phyloP scores from a whole-genome alignment of 2,329 filamentous ascomycete genomes.

The Aureobasidium lini region DNA sequence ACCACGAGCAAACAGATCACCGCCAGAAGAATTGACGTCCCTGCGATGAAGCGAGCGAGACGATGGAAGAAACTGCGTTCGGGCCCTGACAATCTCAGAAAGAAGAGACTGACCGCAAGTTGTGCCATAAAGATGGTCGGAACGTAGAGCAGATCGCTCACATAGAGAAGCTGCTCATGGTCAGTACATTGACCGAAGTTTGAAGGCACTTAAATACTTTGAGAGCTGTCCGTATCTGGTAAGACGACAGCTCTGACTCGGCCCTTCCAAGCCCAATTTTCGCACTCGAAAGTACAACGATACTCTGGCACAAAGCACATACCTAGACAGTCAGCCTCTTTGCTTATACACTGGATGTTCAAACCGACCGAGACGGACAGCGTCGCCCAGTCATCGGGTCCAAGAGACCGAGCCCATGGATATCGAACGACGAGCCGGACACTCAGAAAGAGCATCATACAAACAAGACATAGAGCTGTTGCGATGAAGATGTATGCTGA shows the following conservation, averaged over 20 bases:
- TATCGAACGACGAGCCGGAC: background rate
- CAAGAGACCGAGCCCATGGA: constrained; percentile 1
- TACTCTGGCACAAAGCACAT: constrained; percentile 1
- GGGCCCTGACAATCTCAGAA: background rate
- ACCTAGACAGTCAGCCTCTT: background rate
- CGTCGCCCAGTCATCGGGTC: constrained; percentile 1
- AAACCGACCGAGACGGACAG: background rate
- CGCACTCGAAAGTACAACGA: background rate
- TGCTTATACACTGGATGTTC: background rate
- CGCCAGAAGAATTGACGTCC: background rate
- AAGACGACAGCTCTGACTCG: background rate
- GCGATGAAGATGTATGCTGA: constrained; percentile 2
- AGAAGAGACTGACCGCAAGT: constrained; percentile 4
- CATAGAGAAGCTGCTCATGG: background rate
- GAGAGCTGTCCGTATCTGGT: background rate
- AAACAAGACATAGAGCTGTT: background rate
- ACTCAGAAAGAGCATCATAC: background rate
- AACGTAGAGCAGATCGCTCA: background rate
- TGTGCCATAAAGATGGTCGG: background rate
- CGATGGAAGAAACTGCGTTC: constrained; percentile 3
- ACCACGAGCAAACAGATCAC: background rate
- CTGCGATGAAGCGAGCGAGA: background rate
- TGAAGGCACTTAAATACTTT: background rate
- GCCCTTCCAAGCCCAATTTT: background rate
- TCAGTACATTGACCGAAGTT: background rate